Percentiles rank a stretch among this genome's conserved stretches.
Conservation (phyloP, 208 protist species). For the Acanthamoeba quina region DNA sequence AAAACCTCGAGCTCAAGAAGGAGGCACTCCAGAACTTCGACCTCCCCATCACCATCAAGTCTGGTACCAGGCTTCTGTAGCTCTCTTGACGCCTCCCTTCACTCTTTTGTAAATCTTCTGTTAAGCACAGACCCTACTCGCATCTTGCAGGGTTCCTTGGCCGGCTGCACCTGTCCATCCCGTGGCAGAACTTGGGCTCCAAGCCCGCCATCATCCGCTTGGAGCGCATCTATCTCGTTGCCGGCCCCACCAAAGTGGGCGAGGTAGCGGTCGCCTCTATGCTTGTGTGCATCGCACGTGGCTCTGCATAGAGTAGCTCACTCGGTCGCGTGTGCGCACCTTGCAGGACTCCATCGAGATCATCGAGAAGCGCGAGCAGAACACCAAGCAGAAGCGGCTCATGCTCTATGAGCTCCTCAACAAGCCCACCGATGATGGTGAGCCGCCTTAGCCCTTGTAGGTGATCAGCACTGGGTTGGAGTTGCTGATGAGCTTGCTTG, state of each 20-base stretch:
- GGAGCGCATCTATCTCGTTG: conserved; percentile 57
- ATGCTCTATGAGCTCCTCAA: conserved; percentile 65
- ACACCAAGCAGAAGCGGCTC: conserved; percentile 50
- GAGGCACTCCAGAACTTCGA: conserved; percentile 61
- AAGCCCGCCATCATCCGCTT: conserved; percentile 58
- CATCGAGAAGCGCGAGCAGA: conserved; percentile 46
- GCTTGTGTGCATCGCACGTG: neutral
- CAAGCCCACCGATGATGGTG: conserved; percentile 33
- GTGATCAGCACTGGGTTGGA: neutral
- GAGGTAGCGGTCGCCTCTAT: neutral
- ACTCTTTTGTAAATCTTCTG: neutral
- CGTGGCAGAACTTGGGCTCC: conserved; percentile 57
- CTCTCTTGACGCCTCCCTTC: neutral
- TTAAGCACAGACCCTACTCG: neutral
- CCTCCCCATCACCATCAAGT: conserved; percentile 46
- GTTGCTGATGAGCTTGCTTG: neutral
- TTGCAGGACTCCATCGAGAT: conserved; percentile 48
- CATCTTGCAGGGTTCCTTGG: conserved; percentile 32
- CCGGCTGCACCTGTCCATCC: conserved; percentile 59
- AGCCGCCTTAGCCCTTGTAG: neutral
- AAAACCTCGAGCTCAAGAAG: conserved; percentile 69
- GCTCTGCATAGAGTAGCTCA: neutral
- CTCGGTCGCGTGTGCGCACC: neutral
- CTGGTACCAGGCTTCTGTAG: neutral
- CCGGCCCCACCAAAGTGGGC: conserved; percentile 23